These are phyloP conservation scores for Phalaenopsis hybrid DNA, from an alignment of 116 monocot genomes.

Conservation along the genomic window DNA sequence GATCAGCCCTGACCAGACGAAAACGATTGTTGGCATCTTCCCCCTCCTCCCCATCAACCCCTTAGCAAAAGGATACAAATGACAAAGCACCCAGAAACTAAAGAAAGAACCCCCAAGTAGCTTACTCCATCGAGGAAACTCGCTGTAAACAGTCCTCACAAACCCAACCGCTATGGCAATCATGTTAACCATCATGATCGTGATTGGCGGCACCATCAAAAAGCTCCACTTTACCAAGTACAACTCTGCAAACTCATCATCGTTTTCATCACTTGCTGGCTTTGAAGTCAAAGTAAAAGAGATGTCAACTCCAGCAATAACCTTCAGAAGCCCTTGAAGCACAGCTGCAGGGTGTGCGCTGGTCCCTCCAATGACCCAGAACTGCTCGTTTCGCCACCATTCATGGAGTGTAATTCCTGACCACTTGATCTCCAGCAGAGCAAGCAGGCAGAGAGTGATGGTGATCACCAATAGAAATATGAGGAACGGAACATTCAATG, in stretches of 20 bases:
- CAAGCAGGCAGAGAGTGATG: slow-evolving; percentile 70
- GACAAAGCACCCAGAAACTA: slow-evolving; percentile 93
- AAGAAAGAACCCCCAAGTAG: slow-evolving; percentile 87
- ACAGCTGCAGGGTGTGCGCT: slow-evolving; percentile 95
- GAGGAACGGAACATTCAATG: slow-evolving; percentile 54
- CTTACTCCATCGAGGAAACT: slow-evolving; percentile 82
- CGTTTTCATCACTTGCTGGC: slow-evolving; percentile 41
- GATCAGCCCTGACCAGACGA: slow-evolving; percentile 76
- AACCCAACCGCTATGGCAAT: slow-evolving; percentile 71
- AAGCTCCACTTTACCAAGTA: slow-evolving; percentile 88
- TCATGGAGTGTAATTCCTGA: slow-evolving; percentile 87
- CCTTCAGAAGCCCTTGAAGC: slow-evolving; percentile 88
- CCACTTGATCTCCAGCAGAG: slow-evolving; percentile 88
- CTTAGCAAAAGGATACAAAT: slow-evolving; percentile 86
- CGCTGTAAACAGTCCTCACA: slow-evolving; percentile 74
- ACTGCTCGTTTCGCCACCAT: slow-evolving; percentile 99
- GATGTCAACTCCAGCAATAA: slow-evolving; percentile 87
- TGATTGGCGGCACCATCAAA: slow-evolving; percentile 92
- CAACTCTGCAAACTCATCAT: slow-evolving; percentile 57
- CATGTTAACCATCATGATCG: slow-evolving; percentile 89
- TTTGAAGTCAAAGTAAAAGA: slow-evolving; percentile 92
- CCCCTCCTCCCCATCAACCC: slow-evolving; percentile 94
- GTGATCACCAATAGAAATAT: slow-evolving; percentile 67
- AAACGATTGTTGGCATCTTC: slow-evolving; percentile 76
- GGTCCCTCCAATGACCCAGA: slow-evolving; percentile 97